Evolutionary conservation across 768 basidiomycete species (phyloP), one percentile per base, ranked within the genome.

Genomic region (Boletellus ananas): DNA sequence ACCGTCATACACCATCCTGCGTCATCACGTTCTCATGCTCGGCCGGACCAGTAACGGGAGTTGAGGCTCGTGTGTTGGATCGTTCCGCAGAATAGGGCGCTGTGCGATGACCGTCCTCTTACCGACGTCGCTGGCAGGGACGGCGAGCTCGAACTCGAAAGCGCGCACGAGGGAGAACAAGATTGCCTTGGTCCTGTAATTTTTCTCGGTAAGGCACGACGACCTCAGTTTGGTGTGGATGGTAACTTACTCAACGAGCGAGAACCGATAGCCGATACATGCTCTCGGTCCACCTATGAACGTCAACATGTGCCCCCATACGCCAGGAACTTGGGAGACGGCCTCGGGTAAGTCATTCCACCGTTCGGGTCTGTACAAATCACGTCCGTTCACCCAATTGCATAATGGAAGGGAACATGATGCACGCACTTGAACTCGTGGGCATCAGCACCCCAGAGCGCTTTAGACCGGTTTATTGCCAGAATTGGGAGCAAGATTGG

Each of bases 1-100:
- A 25, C 23, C 4, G 7, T 25, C 23, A 25, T 25, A 25, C 23
- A 6, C 23, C 23, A 6, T 25, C 23, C 23, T 6, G 23, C 4
- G 4, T 25, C 23, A 1, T 25, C 4, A 25, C 23, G 23, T 25
- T 25, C 23, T 25, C 23, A 6, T 25, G 23, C 7, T 5, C 4
- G 4, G 4, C 23, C 23, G 4, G 23, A 55, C 4, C n/a, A 55
- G 13, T 17, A 56, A 34, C 6, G 49, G 55, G 16, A 56, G 41
- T 29, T 51, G 55, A 6, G 48, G 25, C 34, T 6, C 25, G 11
- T 13, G 20, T 12, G 17, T 4, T 2, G 55, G 42, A 34, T 56
- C 49, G 23, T 41, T 38, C 4, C 34, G 45, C 29, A 43, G 31
- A 14, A 43, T 18, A 18, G 42, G 42, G 17, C 42, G 11, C 18